Evolutionary conservation across 768 basidiomycete genomes (phyloP), one percentile per base, ranked within the genome.

Genomic region (Pholiota microspora): DNA sequence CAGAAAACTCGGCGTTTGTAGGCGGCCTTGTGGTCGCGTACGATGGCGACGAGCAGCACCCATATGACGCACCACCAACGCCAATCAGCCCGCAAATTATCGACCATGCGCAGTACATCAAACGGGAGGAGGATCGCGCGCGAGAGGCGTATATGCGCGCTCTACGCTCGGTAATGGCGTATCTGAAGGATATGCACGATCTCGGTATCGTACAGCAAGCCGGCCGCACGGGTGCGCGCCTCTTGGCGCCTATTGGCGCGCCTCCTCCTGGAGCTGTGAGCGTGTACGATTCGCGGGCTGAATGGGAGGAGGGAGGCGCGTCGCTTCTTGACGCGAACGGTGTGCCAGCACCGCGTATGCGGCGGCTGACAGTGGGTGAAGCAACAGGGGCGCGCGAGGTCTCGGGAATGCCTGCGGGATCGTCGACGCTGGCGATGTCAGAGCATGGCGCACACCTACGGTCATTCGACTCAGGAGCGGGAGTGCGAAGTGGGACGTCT

Each of bases 181-280:
- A 98, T 70, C 80, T 99, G 16, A 85, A 86, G 63, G 97, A 99
- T 63, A 88, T 99, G 84, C 89, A 94, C 65, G 97, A 99, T 65
- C 77, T 99, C 27, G 86, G 86, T 15, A 69, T 85, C 60, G 81
- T 85, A 16, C 88, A 87, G 64, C 87, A 86, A 64, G 53, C 35
- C 21, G 53, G 45, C 10, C 45, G 45, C 45, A 27, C 53, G n/a
- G 53, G 53, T 15, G 51, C 51, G 38, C 51, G 51, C 10, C 4
- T 51, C 27, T 28, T 51, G 2, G 38, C 51, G 2, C 51, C 51
- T n/a, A 44, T 40, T 13, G 51, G 51, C 3, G 21, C 16, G 16
- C 40, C 7, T 18, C 18, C 40, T 21, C 27, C 24, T 2, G 45
- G 23, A 13, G 76, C 78, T 9, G 57, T 83, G 61, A 84, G 83